Conservation (phyloP, 371 early-diverging fungal genomes). For the Apophysomyces variabilis region DNA sequence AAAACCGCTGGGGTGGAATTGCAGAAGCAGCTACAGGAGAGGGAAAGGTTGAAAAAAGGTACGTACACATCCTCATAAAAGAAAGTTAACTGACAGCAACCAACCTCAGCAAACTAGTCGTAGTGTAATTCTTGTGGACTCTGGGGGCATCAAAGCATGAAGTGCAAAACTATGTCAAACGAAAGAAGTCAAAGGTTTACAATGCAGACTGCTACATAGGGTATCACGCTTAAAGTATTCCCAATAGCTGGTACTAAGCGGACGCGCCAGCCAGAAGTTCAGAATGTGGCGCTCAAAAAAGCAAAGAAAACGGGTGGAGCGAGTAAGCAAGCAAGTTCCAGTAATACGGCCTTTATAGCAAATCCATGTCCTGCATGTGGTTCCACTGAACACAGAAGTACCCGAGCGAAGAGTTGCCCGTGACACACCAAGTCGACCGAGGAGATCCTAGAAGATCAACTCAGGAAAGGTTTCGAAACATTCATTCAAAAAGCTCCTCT, state of each 20-base stretch:
- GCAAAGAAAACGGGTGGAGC: neutral
- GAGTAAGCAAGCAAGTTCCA: neutral
- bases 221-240: neutral
- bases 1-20: too few species aligned
- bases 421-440: neutral
- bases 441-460: neutral
- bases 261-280: neutral
- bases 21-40: too few species aligned
- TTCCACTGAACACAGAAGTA: too few species aligned
- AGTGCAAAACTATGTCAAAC: neutral
- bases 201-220: neutral
- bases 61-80: too few species aligned
- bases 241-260: neutral
- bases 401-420: too few species aligned
- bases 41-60: too few species aligned
- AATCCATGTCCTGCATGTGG: too few species aligned
- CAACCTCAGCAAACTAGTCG: too few species aligned
- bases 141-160: neutral
- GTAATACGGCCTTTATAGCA: too few species aligned
- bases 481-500: neutral
- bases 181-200: neutral
- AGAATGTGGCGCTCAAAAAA: neutral
- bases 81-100: too few species aligned
- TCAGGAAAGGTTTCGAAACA: neutral
- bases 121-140: neutral